Percentiles rank a stretch among this genome's conserved stretches.
Evolutionary conservation across 306 rosid genomes (phyloP).

Genomic region (Vachellia pachyceras): DNA sequence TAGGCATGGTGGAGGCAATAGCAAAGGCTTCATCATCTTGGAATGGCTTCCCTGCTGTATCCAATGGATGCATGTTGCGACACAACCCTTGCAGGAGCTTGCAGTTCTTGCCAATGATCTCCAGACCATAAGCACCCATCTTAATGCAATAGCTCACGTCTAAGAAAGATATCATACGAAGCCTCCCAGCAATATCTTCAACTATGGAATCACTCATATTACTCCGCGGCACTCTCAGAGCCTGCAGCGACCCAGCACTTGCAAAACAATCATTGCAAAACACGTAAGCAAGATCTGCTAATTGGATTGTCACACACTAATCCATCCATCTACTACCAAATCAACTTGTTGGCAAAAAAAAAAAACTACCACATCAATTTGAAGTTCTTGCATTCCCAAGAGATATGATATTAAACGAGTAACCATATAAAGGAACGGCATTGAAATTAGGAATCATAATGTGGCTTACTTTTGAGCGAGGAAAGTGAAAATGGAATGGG

Average conservation of each 20-base stretch:
- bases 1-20: slow-evolving; percentile 93
- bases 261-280: slow-evolving; percentile 50
- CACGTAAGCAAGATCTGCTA: slow-evolving; percentile 38
- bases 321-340: background rate
- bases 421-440: slow-evolving; percentile 12
- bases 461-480: slow-evolving; percentile 64
- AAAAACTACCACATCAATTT: slow-evolving; percentile 13
- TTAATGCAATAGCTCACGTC: slow-evolving; percentile 94
- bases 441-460: background rate
- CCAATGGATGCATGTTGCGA: slow-evolving; percentile 92
- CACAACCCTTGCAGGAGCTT: slow-evolving; percentile 72
- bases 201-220: slow-evolving; percentile 63
- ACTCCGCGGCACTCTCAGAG: slow-evolving; percentile 76
- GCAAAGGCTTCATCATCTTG: slow-evolving; percentile 86
- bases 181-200: slow-evolving; percentile 72
- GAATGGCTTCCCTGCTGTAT: slow-evolving; percentile 77
- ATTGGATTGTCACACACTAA: background rate
- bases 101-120: slow-evolving; percentile 89
- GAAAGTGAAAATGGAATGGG: slow-evolving; percentile 53
- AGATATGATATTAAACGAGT: background rate
- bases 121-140: slow-evolving; percentile 64
- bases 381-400: background rate
- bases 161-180: slow-evolving; percentile 77
- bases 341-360: too few relatives aligned
- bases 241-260: slow-evolving; percentile 89